phyloP scores from a whole-genome alignment of 2,329 filamentous ascomycete genomes.

The Rachicladosporium sp. region DNA sequence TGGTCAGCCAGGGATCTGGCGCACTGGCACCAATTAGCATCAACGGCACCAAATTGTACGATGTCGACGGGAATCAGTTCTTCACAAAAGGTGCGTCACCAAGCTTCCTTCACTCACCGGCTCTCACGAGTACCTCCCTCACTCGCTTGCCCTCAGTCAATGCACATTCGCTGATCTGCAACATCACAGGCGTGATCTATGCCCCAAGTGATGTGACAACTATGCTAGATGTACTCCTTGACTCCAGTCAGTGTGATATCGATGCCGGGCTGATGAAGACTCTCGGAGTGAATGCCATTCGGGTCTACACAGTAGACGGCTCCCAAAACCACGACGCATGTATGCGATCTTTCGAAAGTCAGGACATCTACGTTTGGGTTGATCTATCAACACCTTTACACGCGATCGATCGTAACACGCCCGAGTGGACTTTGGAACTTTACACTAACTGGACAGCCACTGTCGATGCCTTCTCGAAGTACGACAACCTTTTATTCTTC shows the following conservation, averaged over 20 bases:
- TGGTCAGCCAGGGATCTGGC: constrained; percentile 11
- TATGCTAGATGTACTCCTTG: constrained; percentile 42
- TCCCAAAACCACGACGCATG: constrained; percentile 59
- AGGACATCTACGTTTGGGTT: constrained; percentile 71
- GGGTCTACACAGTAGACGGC: constrained; percentile 74
- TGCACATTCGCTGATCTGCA: too few species aligned
- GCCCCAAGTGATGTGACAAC: too few species aligned
- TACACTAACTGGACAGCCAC: too few species aligned
- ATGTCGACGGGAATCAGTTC: constrained; percentile 66
- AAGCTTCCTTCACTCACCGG: constrained; percentile 27
- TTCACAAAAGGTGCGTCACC: constrained; percentile 58
- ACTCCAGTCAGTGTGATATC: constrained; percentile 61
- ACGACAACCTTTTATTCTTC: constrained; percentile 70
- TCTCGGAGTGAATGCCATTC: constrained; percentile 70
- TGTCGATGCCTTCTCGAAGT: constrained; percentile 62
- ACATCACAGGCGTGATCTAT: constrained; percentile 22
- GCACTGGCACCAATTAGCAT: constrained; percentile 44
- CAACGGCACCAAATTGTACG: constrained; percentile 76
- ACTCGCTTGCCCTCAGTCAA: too few species aligned
- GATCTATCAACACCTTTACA: constrained; percentile 60
- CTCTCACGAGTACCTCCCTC: constrained; percentile 6
- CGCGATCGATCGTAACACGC: too few species aligned
- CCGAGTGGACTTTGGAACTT: too few species aligned
- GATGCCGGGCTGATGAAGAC: constrained; percentile 69
- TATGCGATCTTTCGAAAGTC: constrained; percentile 68